Percentiles rank a stretch among this genome's conserved stretches.
phyloP scores from a whole-genome alignment of 1,284 basidiomycete species.

The Vanrija sp. region DNA sequence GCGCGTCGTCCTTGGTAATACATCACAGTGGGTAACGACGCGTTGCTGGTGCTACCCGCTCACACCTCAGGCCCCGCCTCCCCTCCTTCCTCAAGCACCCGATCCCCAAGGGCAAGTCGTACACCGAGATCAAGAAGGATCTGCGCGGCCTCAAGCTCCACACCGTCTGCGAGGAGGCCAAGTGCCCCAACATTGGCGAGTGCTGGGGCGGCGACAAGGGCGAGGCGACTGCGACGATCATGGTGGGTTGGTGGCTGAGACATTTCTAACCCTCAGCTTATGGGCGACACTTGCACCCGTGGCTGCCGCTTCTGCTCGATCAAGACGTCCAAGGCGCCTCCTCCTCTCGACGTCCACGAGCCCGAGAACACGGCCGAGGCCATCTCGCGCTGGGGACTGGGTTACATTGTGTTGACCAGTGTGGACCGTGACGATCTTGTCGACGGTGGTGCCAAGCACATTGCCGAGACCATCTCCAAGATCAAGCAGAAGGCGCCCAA shows the following conservation, averaged over 20 bases:
- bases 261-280: conserved; percentile 59
- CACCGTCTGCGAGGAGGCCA: conserved; percentile 97
- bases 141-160: conserved; percentile 84
- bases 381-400: conserved; percentile 94
- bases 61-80: conserved; percentile 67
- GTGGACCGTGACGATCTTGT: conserved; percentile 94
- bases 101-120: conserved; percentile 84
- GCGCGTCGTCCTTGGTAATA: conserved; percentile 72
- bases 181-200: conserved; percentile 98
- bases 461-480: conserved; percentile 88
- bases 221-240: conserved; percentile 96
- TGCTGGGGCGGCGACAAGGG: conserved; percentile 94
- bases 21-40: conserved; percentile 58
- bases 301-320: conserved; percentile 98
- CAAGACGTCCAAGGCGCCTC: conserved; percentile 84
- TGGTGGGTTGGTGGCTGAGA: conserved; percentile 58
- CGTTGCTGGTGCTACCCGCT: not conserved
- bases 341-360: conserved; percentile 91
- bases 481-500: conserved; percentile 96
- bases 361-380: conserved; percentile 98
- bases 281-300: conserved; percentile 99
- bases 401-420: conserved; percentile 95
- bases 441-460: conserved; percentile 90
- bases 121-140: conserved; percentile 91
- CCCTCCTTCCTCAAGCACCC: conserved; percentile 90